Evolutionary conservation across 2,329 filamentous ascomycete species (phyloP).

Genomic region (Colletotrichum graminicola): DNA sequence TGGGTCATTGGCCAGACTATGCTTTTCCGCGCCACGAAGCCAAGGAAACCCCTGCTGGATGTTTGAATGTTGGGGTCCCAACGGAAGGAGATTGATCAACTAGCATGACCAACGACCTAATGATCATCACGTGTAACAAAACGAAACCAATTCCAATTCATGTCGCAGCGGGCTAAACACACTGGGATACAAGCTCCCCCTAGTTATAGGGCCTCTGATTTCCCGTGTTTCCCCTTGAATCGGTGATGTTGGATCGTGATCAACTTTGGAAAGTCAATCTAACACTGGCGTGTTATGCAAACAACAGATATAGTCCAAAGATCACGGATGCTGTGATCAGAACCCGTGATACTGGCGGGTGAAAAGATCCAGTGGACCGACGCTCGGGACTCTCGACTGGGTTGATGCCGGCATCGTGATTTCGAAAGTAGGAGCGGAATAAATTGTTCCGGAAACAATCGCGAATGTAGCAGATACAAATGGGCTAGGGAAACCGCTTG

Average conservation of each 20-base stretch:
- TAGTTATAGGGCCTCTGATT: neutral
- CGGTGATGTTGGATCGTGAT: neutral
- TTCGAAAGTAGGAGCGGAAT: neutral
- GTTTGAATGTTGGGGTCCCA: neutral
- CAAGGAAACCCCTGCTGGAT: slow-evolving; percentile 45
- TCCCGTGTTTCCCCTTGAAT: neutral
- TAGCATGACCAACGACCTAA: neutral
- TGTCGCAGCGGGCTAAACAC: neutral
- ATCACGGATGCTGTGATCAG: too few relatives aligned
- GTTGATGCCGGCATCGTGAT: neutral
- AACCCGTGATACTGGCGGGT: neutral
- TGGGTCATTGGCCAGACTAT: slow-evolving; percentile 54
- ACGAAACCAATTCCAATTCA: neutral
- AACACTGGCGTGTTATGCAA: too few relatives aligned
- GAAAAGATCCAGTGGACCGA: neutral
- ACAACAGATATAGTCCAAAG: too few relatives aligned
- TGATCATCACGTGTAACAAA: neutral
- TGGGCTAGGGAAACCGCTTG: too few relatives aligned
- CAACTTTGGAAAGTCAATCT: too few relatives aligned
- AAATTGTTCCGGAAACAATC: neutral
- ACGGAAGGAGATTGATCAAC: neutral
- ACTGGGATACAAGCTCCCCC: neutral
- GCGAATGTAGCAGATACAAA: too few relatives aligned
- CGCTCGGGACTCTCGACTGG: neutral
- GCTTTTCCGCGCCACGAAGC: slow-evolving; percentile 53